A percentile compares a stretch with the other conserved stretches of the same genome.
These are phyloP conservation scores for Cercospora beticola DNA, from an alignment of 2,329 filamentous ascomycete species.

Conservation along the genomic window DNA sequence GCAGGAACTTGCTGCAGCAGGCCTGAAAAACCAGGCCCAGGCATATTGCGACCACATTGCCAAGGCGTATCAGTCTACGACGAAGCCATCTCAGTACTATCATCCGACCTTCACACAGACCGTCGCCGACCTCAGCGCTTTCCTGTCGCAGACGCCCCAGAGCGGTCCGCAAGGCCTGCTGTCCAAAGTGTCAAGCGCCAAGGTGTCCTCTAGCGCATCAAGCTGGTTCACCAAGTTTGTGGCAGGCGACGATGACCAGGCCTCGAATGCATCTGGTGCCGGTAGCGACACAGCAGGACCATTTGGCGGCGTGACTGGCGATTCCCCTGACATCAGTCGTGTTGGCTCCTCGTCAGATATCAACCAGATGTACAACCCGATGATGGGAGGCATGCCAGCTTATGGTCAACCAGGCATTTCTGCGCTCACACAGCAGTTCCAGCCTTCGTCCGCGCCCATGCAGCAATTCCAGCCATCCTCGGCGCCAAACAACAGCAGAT, in stretches of 20 bases:
- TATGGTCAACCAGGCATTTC: slow-evolving; percentile 27
- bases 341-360: slow-evolving; percentile 68
- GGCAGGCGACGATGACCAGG: slow-evolving; percentile 79
- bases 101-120: slow-evolving; percentile 70
- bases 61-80: slow-evolving; percentile 73
- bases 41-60: slow-evolving; percentile 88
- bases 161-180: slow-evolving; percentile 75
- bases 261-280: slow-evolving; percentile 52
- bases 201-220: slow-evolving; percentile 87
- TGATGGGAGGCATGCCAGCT: slow-evolving; percentile 30
- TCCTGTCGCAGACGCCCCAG: slow-evolving; percentile 81
- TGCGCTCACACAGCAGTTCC: slow-evolving; percentile 18
- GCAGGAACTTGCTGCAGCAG: slow-evolving; percentile 77
- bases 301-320: slow-evolving; percentile 78
- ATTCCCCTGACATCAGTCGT: slow-evolving; percentile 48
- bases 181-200: slow-evolving; percentile 91
- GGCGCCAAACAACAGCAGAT: slow-evolving; percentile 31
- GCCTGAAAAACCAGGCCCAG: slow-evolving; percentile 77
- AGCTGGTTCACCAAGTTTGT: slow-evolving; percentile 96
- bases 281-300: slow-evolving; percentile 43
- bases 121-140: slow-evolving; percentile 79
- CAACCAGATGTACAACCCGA: slow-evolving; percentile 60
- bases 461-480: slow-evolving; percentile 26
- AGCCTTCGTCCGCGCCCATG: slow-evolving; percentile 25
- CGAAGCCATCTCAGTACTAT: slow-evolving; percentile 83